Conservation (phyloP, 2,329 filamentous ascomycete genomes). For the Calonectria hongkongensis region DNA sequence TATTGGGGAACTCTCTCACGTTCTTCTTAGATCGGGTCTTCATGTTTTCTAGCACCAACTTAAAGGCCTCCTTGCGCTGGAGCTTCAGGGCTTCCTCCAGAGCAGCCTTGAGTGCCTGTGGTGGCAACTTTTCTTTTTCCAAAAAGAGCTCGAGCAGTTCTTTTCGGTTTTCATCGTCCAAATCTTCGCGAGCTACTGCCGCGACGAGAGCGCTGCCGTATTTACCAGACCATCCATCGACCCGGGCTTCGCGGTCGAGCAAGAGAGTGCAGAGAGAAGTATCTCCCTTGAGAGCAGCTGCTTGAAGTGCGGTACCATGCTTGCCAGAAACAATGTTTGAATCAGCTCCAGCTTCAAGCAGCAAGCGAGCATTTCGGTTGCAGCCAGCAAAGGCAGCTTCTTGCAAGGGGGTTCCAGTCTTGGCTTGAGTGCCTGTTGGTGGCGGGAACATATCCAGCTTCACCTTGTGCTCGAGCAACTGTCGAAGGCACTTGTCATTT, state of each 20-base stretch:
- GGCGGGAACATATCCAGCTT: conserved; percentile 31
- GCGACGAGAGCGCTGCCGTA: conserved; percentile 41
- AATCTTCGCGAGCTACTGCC: conserved; percentile 33
- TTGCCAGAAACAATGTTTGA: conserved; percentile 38
- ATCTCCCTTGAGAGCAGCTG: conserved; percentile 42
- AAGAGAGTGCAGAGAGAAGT: conserved; percentile 30
- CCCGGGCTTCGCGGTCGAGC: conserved; percentile 9
- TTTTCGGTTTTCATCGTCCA: conserved; percentile 20
- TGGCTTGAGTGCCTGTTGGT: conserved; percentile 1
- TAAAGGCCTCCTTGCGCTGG: conserved; percentile 41
- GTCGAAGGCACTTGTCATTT: conserved; percentile 38
- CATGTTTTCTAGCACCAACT: conserved; percentile 28
- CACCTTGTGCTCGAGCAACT: conserved; percentile 27
- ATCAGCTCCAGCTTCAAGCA: conserved; percentile 40
- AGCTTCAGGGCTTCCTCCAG: conserved; percentile 38
- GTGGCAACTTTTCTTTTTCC: conserved; percentile 25
- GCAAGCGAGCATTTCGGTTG: conserved; percentile 41
- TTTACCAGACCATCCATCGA: conserved; percentile 33
- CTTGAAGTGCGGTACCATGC: conserved; percentile 37
- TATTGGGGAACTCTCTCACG: conserved; percentile 34
- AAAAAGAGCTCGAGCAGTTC: conserved; percentile 36
- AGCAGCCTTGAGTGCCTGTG: conserved; percentile 36
- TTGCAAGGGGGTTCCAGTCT: conserved; percentile 36
- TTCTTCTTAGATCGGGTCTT: conserved; percentile 32
- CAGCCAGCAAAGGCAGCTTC: conserved; percentile 36